phyloP scores from a whole-genome alignment of 257 asterid species.

The Avicennia marina region DNA sequence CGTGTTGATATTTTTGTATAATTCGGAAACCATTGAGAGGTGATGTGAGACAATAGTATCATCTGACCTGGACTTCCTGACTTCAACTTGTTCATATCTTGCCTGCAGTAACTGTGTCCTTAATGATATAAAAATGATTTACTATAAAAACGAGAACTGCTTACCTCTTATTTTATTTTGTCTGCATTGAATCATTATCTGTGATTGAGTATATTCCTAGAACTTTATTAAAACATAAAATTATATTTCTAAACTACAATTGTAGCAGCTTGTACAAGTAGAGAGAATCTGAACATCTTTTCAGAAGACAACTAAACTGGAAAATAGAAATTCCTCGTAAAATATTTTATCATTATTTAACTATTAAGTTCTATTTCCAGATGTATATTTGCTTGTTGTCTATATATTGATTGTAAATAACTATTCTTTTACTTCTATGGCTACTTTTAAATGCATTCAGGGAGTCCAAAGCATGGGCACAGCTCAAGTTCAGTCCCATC shows the following conservation, averaged over 20 bases:
- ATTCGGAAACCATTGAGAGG: no score
- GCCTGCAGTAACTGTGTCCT: no score
- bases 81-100: no score
- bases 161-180: no score
- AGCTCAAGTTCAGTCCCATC: conserved; percentile 52
- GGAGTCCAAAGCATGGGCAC: conserved; percentile 50
- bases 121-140: no score
- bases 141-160: no score
- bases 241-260: not conserved
- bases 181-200: no score
- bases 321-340: not conserved
- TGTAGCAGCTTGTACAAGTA: not conserved
- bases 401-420: conserved; percentile 23
- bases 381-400: conserved; percentile 2
- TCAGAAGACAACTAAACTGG: not conserved
- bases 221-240: no score
- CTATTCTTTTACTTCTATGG: conserved; percentile 40
- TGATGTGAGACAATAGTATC: no score
- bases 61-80: no score
- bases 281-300: not conserved
- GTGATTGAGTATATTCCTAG: no score
- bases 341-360: not conserved
- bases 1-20: no score
- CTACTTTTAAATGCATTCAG: conserved; percentile 49
- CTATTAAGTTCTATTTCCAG: not conserved